A percentile compares a stretch with the other conserved stretches of the same genome.
These are phyloP conservation scores for Microcyclospora pomicola DNA, from an alignment of 2,329 filamentous ascomycete genomes.

Conservation along the genomic window DNA sequence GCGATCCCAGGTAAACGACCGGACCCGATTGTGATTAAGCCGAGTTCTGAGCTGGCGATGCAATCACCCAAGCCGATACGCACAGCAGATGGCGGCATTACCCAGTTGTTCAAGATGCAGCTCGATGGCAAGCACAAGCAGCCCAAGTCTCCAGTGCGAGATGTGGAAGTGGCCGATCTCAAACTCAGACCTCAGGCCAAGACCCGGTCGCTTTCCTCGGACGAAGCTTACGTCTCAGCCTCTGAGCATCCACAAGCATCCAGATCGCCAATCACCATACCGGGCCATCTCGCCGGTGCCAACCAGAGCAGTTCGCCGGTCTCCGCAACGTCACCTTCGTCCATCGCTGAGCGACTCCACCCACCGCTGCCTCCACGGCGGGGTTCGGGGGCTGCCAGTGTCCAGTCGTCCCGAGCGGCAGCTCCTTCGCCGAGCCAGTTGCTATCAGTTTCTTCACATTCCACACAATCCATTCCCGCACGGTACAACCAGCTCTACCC, in stretches of 20 bases:
- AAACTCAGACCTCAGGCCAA: neutral
- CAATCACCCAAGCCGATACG: constrained; percentile 29
- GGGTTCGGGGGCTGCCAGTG: constrained; percentile 7
- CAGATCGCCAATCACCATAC: constrained; percentile 1
- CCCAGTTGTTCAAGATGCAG: constrained; percentile 19
- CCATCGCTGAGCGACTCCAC: constrained; percentile 2
- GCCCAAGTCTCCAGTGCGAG: neutral
- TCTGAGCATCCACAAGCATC: constrained; percentile 8
- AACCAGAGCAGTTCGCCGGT: too few species aligned
- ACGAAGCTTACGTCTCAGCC: constrained; percentile 10
- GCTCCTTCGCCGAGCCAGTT: constrained; percentile 7
- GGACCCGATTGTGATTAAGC: constrained; percentile 11
- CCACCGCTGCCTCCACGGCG: constrained; percentile 13
- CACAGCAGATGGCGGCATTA: constrained; percentile 14
- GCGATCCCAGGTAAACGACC: constrained; percentile 5
- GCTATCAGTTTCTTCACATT: constrained; percentile 11
- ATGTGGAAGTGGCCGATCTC: neutral
- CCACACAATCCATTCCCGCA: constrained; percentile 17
- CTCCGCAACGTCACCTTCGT: neutral
- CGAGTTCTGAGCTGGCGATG: constrained; percentile 21
- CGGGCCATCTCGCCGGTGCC: too few species aligned
- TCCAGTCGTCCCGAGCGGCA: constrained; percentile 3
- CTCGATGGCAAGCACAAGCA: constrained; percentile 8
- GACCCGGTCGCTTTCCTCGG: neutral
- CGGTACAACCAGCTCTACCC: constrained; percentile 22